phyloP scores from a whole-genome alignment of 2,329 filamentous ascomycete genomes.

The Claviceps monticola region DNA sequence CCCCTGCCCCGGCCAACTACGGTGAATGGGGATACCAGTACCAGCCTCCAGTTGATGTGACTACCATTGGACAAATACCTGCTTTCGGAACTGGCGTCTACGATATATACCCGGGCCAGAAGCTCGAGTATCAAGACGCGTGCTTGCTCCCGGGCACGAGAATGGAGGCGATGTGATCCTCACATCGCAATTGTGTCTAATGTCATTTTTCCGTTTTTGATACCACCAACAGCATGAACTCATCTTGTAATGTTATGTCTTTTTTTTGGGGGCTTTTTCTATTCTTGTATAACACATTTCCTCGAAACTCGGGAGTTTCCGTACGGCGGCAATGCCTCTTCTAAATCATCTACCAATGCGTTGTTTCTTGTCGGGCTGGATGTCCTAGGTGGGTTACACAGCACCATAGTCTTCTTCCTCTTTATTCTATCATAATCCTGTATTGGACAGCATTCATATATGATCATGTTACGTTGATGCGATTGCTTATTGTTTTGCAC shows the following conservation, averaged over 20 bases:
- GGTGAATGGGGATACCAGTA: constrained; percentile 44
- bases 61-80: constrained; percentile 38
- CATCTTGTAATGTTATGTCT: not conserved
- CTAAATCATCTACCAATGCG: not conserved
- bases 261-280: not conserved
- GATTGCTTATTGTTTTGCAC: too few species aligned
- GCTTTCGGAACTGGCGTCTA: constrained; percentile 36
- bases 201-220: not conserved
- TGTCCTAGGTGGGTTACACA: constrained; percentile 18
- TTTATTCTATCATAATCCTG: not conserved
- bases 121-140: constrained; percentile 44
- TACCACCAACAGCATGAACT: not conserved
- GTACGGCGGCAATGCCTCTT: constrained; percentile 2
- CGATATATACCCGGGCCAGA: constrained; percentile 36
- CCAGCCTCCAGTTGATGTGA: constrained; percentile 42
- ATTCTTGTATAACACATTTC: constrained; percentile 1
- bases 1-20: constrained; percentile 33
- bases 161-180: constrained; percentile 33
- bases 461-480: too few species aligned
- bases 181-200: not conserved
- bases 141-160: constrained; percentile 44
- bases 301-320: not conserved
- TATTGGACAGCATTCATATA: not conserved
- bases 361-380: constrained; percentile 9
- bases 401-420: constrained; percentile 11